These are phyloP conservation scores for Apium graveolens DNA, from an alignment of 129 eudicot genomes.

Conservation along the genomic window DNA sequence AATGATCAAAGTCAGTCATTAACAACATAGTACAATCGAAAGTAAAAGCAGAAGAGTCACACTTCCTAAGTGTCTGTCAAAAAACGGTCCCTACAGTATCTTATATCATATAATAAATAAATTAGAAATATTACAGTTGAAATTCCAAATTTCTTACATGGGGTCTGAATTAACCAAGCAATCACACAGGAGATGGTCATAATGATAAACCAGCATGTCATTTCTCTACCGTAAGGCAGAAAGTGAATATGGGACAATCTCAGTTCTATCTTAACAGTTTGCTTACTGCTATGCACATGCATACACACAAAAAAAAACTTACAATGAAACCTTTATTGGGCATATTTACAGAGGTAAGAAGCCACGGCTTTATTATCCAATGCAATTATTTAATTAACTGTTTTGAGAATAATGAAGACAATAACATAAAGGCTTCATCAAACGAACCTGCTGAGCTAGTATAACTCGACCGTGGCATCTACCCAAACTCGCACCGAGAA, in stretches of 20 bases:
- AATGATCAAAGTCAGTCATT: too few relatives aligned
- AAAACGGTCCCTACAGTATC: neutral
- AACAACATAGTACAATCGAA: neutral
- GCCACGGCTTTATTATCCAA: neutral
- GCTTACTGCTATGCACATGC: too few relatives aligned
- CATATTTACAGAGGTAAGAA: neutral
- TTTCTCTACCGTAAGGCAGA: too few relatives aligned
- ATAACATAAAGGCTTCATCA: neutral
- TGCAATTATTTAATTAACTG: neutral
- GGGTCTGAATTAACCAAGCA: too few relatives aligned
- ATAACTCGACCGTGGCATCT: conserved; percentile 87
- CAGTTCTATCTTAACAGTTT: too few relatives aligned
- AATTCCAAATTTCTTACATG: neutral
- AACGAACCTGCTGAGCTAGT: conserved; percentile 90
- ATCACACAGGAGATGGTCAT: too few relatives aligned
- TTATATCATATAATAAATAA: neutral
- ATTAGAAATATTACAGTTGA: too few relatives aligned
- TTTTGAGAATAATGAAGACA: neutral
- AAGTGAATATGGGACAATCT: too few relatives aligned
- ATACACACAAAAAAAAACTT: too few relatives aligned
- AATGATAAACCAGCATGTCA: too few relatives aligned
- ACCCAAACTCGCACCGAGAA: conserved; percentile 74
- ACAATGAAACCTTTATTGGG: too few relatives aligned
- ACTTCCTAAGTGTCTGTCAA: neutral
- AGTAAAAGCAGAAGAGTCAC: neutral